Conservation (phyloP, 2,329 filamentous ascomycete species). For the Coniosporium tulheliwenetii region DNA sequence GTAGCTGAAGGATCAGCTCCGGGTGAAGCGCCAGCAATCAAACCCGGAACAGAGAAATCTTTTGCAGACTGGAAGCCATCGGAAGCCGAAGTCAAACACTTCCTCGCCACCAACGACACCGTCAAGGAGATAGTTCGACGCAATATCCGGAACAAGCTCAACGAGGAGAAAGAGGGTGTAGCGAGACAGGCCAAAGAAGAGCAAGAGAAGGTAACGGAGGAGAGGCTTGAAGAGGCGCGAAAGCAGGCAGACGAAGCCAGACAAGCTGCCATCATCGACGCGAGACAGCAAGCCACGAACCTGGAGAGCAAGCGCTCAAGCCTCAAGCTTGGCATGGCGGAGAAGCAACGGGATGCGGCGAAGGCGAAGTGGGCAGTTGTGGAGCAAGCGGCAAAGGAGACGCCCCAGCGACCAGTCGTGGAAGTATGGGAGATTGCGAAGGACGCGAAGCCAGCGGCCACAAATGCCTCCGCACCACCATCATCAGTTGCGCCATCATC, state of each 20-base stretch:
- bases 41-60: constrained; percentile 2
- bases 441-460: constrained; percentile 34
- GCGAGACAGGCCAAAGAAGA: constrained; percentile 21
- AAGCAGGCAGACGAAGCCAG: constrained; percentile 25
- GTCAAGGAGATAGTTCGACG: constrained; percentile 34
- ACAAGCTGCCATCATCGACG: constrained; percentile 4
- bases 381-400: constrained; percentile 67
- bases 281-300: constrained; percentile 10
- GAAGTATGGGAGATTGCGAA: constrained; percentile 82
- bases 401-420: constrained; percentile 64
- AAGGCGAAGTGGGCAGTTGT: constrained; percentile 64
- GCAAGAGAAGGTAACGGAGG: constrained; percentile 9
- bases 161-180: constrained; percentile 18
- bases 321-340: constrained; percentile 63
- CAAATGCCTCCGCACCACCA: constrained; percentile 7
- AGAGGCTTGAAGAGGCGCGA: constrained; percentile 14
- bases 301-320: constrained; percentile 62
- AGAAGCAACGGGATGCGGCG: constrained; percentile 49
- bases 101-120: constrained; percentile 33
- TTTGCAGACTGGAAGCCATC: constrained; percentile 21
- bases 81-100: constrained; percentile 32
- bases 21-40: constrained; percentile 2
- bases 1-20: constrained; percentile 6
- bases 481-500: not conserved
- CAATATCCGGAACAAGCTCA: constrained; percentile 39